Percentiles rank a stretch among this genome's conserved stretches.
phyloP scores from a whole-genome alignment of 2,329 filamentous ascomycete species.

The Aspergillus fumigatus region DNA sequence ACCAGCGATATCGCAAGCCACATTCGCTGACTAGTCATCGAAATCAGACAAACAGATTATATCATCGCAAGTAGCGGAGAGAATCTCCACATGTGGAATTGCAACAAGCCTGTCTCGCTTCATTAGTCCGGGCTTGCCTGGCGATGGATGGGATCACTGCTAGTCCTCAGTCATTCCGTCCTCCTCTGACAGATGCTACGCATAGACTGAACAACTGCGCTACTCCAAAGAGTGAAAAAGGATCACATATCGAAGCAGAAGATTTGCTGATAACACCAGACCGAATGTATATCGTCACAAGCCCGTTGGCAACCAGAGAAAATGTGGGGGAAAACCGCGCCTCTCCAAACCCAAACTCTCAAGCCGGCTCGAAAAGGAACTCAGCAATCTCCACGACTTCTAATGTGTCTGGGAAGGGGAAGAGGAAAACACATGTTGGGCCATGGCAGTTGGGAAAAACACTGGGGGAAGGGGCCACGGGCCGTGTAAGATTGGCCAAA shows the following conservation, averaged over 20 bases:
- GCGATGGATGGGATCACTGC: constrained; percentile 18
- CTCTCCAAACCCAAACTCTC: constrained; percentile 47
- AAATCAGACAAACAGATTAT: background rate
- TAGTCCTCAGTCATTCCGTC: constrained; percentile 19
- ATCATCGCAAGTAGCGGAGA: too few species aligned
- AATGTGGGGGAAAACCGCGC: constrained; percentile 49
- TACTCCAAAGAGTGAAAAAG: constrained; percentile 17
- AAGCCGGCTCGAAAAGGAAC: constrained; percentile 46
- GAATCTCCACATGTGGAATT: background rate
- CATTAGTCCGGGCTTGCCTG: constrained; percentile 15
- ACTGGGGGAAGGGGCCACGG: constrained; percentile 83
- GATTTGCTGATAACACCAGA: constrained; percentile 19
- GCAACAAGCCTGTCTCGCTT: constrained; percentile 10
- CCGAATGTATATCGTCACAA: constrained; percentile 24
- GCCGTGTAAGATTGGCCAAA: constrained; percentile 78
- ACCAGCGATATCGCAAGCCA: background rate
- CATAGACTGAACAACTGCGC: constrained; percentile 45
- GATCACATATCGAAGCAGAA: constrained; percentile 8
- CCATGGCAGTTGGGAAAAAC: constrained; percentile 91
- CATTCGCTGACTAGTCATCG: background rate
- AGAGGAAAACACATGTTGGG: constrained; percentile 72
- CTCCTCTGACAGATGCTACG: constrained; percentile 47
- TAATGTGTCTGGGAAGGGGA: constrained; percentile 50
- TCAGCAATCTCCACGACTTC: constrained; percentile 54
- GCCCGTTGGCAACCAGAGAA: constrained; percentile 20